Conservation (phyloP, 345 rosid genomes). For the Pistacia integerrima region DNA sequence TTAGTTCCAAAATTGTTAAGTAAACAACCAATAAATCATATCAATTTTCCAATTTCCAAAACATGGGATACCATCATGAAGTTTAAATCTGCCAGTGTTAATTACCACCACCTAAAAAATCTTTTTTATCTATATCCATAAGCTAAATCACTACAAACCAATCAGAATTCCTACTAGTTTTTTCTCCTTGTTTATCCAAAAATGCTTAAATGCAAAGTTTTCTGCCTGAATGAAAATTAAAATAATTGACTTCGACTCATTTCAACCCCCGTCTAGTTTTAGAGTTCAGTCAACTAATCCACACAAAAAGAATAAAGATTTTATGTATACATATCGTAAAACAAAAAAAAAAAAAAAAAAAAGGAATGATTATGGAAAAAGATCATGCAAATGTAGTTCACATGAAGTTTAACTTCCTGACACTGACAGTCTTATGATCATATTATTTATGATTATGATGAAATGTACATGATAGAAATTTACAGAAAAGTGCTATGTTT, state of each 20-base stretch:
- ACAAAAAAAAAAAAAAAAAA: not conserved
- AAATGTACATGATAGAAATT: not conserved
- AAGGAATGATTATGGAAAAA: not conserved
- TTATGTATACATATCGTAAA: not conserved
- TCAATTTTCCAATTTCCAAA: not conserved
- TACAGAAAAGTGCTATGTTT: not conserved
- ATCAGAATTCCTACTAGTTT: not conserved
- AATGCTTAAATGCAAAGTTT: not conserved
- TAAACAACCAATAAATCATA: not conserved
- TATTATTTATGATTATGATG: not conserved
- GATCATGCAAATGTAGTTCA: not conserved
- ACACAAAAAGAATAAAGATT: not conserved
- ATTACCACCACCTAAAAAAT: not conserved
- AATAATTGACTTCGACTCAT: not conserved
- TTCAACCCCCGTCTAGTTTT: not conserved
- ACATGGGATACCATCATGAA: not conserved
- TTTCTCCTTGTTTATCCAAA: not conserved
- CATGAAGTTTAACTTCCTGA: not conserved
- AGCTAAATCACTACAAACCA: not conserved
- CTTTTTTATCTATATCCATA: not conserved
- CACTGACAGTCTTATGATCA: not conserved
- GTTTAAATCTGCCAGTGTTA: not conserved
- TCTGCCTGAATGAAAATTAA: not conserved
- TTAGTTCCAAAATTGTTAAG: not conserved
- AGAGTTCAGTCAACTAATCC: not conserved